Conservation (phyloP, 768 basidiomycete genomes). For the Punctularia strigosozonata region DNA sequence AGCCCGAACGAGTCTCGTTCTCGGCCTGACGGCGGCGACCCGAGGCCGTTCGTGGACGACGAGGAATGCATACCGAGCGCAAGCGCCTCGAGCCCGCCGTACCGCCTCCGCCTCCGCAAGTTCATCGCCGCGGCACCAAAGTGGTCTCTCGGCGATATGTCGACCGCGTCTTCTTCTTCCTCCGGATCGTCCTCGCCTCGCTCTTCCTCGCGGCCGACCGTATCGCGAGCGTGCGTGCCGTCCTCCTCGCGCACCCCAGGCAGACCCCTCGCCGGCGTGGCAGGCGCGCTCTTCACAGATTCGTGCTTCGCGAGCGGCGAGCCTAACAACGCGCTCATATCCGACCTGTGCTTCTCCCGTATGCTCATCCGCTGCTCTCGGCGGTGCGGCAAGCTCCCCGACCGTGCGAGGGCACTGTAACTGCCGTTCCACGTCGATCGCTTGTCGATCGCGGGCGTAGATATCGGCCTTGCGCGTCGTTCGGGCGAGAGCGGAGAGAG, state of each 20-base stretch:
- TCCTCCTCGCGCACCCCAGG: constrained; percentile 31
- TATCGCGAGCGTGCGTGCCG: constrained; percentile 11
- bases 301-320: constrained; percentile 12
- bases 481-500: constrained; percentile 25
- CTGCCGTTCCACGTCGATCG: constrained; percentile 71
- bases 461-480: constrained; percentile 14
- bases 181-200: constrained; percentile 2
- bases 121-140: constrained; percentile 58
- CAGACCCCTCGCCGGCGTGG: constrained; percentile 18
- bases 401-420: constrained; percentile 36
- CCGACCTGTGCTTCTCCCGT: not conserved
- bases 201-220: not conserved
- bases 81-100: constrained; percentile 39
- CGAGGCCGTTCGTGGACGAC: not conserved
- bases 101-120: constrained; percentile 41
- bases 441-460: constrained; percentile 27
- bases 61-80: constrained; percentile 20
- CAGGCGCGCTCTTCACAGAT: constrained; percentile 26
- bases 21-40: not conserved
- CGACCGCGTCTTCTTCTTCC: constrained; percentile 15
- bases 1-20: not conserved
- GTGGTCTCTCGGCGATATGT: too few relatives aligned
- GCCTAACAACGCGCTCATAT: not conserved
- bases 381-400: constrained; percentile 34
- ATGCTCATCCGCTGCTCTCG: not conserved